A percentile compares a stretch with the other conserved stretches of the same genome.
These are phyloP conservation scores for Annulohypoxylon truncatum DNA, from an alignment of 2,329 filamentous ascomycete genomes.

Conservation along the genomic window DNA sequence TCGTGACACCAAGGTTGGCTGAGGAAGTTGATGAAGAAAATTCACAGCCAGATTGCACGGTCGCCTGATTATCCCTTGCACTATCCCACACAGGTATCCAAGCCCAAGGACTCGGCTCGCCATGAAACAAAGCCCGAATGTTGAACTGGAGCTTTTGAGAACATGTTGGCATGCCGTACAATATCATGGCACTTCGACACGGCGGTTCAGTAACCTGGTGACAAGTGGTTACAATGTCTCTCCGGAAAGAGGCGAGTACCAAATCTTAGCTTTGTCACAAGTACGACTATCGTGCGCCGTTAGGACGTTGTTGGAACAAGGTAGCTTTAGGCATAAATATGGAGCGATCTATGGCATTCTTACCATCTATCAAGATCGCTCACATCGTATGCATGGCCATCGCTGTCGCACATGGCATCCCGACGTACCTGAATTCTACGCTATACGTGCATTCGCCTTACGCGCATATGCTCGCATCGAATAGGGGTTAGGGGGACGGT, in stretches of 20 bases:
- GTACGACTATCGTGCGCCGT: not conserved
- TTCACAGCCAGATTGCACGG: not conserved
- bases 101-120: conserved; percentile 16
- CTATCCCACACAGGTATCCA: conserved; percentile 12
- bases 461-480: not conserved
- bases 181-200: not conserved
- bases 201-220: not conserved
- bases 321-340: conserved; percentile 1
- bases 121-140: not conserved
- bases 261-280: conserved; percentile 3
- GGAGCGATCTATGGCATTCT: not conserved
- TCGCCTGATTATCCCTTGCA: conserved; percentile 3
- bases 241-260: not conserved
- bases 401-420: not conserved
- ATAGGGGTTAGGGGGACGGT: not conserved
- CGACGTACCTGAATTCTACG: not conserved
- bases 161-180: not conserved
- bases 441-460: not conserved
- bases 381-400: conserved; percentile 1
- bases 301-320: not conserved
- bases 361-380: conserved; percentile 5
- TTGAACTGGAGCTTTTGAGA: not conserved
- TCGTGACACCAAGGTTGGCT: not conserved
- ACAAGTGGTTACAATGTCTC: not conserved
- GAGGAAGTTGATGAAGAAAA: not conserved